Base-by-base conservation (phyloP, 176 grass and related monocot species). In the Oropetium thomaeum region DNA sequence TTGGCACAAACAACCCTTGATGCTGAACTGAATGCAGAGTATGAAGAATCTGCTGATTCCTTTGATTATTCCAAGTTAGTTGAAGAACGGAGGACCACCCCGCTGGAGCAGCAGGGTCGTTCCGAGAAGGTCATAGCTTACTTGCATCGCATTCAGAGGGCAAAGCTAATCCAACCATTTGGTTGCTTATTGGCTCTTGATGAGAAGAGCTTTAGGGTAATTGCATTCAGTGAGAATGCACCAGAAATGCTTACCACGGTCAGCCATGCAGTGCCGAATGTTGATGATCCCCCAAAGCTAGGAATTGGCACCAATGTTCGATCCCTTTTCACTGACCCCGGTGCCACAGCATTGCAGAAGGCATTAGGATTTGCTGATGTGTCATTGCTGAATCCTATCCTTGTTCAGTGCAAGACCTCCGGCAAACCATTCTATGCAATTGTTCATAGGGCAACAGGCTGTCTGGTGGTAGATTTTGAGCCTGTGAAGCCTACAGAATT, bases 341-440 rank as follows among this genome's bases (percentile, higher is more conserved):
- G 91, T 70, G 85, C 88, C 25, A 84, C 75, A 1, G 88, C 88
- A 11, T 81, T 98, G 64, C 86, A 91, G 5, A 98, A 92, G 75
- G 95, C 86, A 17, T 70, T 90, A 12, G 83, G 88, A 48, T 98
- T 85, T 75, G 70, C 83, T 35, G 95, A 98, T 54, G 88, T 98
- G 52, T 93, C 95, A 22, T 72, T 93, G 62, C 71, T 98, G 54
- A 98, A 98, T 62, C 95, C 95, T 62, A 78, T 93, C 67, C 86
- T 93, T 2, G 91, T 98, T 61, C 84, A 98, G 52, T 92, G 91
- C 84, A 93, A 87, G 77, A 75, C 88, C 48, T 98, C 95, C 35
- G 95, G 95, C 45, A 93, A 90, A 79, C 95, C 86, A 42, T 98
- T 93, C 78, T 98, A 93, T 40, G 91, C 95, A 27, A 93, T 93